Evolutionary conservation across 371 early-diverging fungal species (phyloP), one percentile per base, ranked within the genome.

Genomic region (Encephalitozoon hellem): DNA sequence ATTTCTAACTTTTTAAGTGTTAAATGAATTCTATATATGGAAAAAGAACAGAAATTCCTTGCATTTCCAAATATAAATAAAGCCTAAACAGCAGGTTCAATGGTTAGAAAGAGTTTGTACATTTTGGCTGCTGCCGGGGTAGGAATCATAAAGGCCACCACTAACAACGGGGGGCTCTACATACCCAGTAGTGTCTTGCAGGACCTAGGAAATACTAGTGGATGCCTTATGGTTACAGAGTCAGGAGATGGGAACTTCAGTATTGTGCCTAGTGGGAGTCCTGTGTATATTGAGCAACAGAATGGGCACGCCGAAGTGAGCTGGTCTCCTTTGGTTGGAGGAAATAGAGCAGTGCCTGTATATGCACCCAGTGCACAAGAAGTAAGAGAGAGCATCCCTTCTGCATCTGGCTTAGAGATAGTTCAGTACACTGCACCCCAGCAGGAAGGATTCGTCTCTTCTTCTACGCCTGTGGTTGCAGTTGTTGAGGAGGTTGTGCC

Each of bases 31-130:
- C 59, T 34, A 59, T 59, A 59, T 59, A 59, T 34, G 28, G 59
- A 59, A 59, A 59, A 59, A 28, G 38, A 30, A 59, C n/a, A 5
- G 30, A 9, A 9, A 21, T 59, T 59, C 59, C 15, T 59, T 30
- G n/a, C 9, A 38, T 32, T 59, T 59, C 38, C 15, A 30, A 59
- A 34, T 59, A 59, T 59, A 59, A 59, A 59, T 59, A 59, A n/a
- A 15, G 30, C 2, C 0, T 34, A 32, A 38, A 34, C 38, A 38
- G 1, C 1, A 28, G 8, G 30, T 15, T n/a, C 34, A 54, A 59
- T 59, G 59, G 34, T 59, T 59, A 59, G 59, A 59, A 59, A 34
- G 59, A 59, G 34, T 6, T 21, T 59, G 2, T 59, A n/a, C 59
- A 18, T 59, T 38, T 18, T 59, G 25, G 59, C 34, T 12, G 38